Base-by-base conservation (phyloP, 2,329 filamentous ascomycete species). In the Raffaelea deltoideospora region DNA sequence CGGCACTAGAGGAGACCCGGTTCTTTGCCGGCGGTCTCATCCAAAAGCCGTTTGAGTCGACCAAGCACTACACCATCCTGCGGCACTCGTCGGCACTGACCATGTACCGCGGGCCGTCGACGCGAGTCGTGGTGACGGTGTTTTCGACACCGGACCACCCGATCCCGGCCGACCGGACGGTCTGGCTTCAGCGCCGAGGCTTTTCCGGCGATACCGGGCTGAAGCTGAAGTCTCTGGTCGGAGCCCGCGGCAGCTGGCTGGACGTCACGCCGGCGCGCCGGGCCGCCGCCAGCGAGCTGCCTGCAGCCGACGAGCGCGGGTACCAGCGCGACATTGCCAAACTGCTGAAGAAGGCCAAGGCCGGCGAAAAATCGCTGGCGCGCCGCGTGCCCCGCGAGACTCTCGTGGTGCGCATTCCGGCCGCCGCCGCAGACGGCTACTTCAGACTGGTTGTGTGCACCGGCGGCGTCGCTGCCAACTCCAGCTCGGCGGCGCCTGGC, bases 141-240 rank as follows among this genome's bases (percentile, higher is more conserved):
- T 75, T 83, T 47, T 67, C 65, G 39, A 44, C 48, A 1, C 41
- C 65, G 0, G 69, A 77, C 42, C 53, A 57, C 2, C 64, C 67
- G 1, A 50, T 82, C 0, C 73, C 77, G 0, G 37, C 55, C 0
- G 64, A 68, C 19, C 64, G 78, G 7, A 72, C 69, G 0, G 50
- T 82, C 13, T 83, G 75, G 72, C 56, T 83, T 20, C 78, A 83
- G 55, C 66, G 66, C 40, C 77, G 75, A 44, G 79, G 78, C 3
- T 80, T 64, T 56, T 74, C 72, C 0, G 79, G 79, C 5, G 76
- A 76, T 48, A 65, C 75, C 34, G 79, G 79, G 15, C 79, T 83
- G 69, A 64, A 65, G 7, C 57, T 76, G 21, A 79, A 78, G 49
- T 69, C 75, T 0, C 52, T 81, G 2, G 55, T 81, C 26, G 69